Base-by-base conservation (phyloP, 257 asterid species). In the Solanum neorickii region DNA sequence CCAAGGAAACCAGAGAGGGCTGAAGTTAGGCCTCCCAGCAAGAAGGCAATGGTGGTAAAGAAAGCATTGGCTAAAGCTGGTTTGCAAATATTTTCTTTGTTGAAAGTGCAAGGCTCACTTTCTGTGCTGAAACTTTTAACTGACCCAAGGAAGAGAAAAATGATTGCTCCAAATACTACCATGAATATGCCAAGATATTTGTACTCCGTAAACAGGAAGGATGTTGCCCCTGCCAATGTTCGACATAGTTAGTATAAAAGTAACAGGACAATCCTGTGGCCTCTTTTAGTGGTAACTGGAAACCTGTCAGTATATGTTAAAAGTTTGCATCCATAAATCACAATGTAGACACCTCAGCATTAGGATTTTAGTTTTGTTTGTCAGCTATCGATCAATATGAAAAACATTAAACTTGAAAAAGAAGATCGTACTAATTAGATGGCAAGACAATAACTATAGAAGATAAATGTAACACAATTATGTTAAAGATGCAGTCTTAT, bases 81-180 rank as follows among this genome's bases (percentile, higher is more conserved):
- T 89, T 90, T 92, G 91, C 94, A 92, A 70, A 77, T 12, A 42
- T 83, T 92, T 76, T 86, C 88, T 82, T 33, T 70, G 86, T 89
- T 92, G 82, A 90, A 92, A 9, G 93, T 93, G 87, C 95, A 93
- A 86, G 94, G 84, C 66, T 91, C 87, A 25, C 90, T 59, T 89
- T 89, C 87, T 23, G 92, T 91, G 76, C 93, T 93, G 88, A 93
- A 93, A 42, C 89, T 91, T 47, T 91, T 88, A 47, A 93, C 95
- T 2, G 93, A 93, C 27, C 95, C 95, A 33, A 93, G 93, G 83
- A 93, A 93, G 74, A 93, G 83, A 87, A 93, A 93, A 56, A 93
- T 93, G 44, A 91, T 42, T 78, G 90, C 69, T 35, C 91, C 94
- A 88, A 93, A 93, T 49, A 87, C 91, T 65, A 70, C 84, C 95